phyloP scores from a whole-genome alignment of 148 eudicot genomes.

The Vaccinium darrowii region DNA sequence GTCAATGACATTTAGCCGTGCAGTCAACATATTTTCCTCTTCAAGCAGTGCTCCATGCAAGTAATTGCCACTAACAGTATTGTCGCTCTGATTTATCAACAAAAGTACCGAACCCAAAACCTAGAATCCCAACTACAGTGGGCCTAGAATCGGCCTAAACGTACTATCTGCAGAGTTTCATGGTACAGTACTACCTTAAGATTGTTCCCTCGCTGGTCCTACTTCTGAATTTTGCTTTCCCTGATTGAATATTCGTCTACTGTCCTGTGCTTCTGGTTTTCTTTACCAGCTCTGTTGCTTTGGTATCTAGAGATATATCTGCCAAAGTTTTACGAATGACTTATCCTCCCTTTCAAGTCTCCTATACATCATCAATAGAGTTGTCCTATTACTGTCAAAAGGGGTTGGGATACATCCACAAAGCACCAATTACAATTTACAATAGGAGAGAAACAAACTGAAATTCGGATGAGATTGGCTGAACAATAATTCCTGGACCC shows the following conservation, averaged over 20 bases:
- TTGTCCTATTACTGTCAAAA: constrained; percentile 2
- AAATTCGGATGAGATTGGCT: not conserved
- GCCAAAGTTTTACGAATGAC: not conserved
- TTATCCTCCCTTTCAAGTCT: not conserved
- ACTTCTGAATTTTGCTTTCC: not conserved
- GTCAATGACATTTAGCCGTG: not conserved
- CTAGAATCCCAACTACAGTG: not conserved
- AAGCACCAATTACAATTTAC: not conserved
- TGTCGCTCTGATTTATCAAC: not conserved
- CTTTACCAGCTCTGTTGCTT: not conserved
- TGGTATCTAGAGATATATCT: not conserved
- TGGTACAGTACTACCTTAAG: not conserved
- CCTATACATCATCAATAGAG: not conserved
- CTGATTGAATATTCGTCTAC: not conserved
- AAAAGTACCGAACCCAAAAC: not conserved
- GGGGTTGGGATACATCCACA: not conserved
- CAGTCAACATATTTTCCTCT: not conserved
- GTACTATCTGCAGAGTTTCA: not conserved
- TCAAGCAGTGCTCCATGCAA: not conserved
- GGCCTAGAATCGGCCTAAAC: not conserved
- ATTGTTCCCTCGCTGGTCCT: not conserved
- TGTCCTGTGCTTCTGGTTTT: not conserved
- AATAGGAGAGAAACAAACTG: not conserved
- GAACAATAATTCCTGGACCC: not conserved
- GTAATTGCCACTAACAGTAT: not conserved